Evolutionary conservation across 176 grass and related monocot species (phyloP), one percentile per base, ranked within the genome.

Genomic region (Zoysia japonica): DNA sequence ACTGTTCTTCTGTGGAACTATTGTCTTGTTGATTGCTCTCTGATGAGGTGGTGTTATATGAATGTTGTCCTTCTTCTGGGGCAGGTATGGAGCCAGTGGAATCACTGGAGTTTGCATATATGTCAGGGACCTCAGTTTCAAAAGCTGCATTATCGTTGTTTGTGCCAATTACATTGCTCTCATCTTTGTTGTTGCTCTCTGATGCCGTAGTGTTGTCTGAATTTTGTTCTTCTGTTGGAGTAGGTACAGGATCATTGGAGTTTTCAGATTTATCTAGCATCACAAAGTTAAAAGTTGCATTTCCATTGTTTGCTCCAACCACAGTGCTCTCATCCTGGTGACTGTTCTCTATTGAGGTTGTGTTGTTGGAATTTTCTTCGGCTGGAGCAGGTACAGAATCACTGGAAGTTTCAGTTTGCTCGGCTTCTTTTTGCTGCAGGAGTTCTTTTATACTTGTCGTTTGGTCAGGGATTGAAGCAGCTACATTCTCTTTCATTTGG

Each of bases 381-480:
- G 70, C 60, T 69, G 39, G 6, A 61, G 70, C 37, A 70, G 79
- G 77, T 73, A 63, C 61, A 51, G 51, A 52, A 60, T 72, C 82
- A 81, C 78, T 77, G 11, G 82, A 61, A 17, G 67, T 81, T 13
- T 17, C 38, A 15, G 80, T 72, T 63, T 78, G 83, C 72, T 94
- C 84, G n/a, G 67, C 50, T 76, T 94, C 88, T 78, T 94, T 94
- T 89, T 93, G 75, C 67, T 89, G 84, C 63, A 98, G 61, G 35
- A 89, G 81, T 84, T 92, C 61, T n/a, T 84, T 87, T 61, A 92
- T 68, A 89, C 63, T 50, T 20, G 81, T 72, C 11, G 80, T 54
- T 76, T 86, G 87, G 38, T 88, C 85, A 57, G 71, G 67, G 12
- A 53, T 76, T 64, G 81, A 85, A 76, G 76, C 79, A 83, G 60